Evolutionary conservation across 768 basidiomycete species (phyloP), one percentile per base, ranked within the genome.

Genomic region (Tephrocybe sp.): DNA sequence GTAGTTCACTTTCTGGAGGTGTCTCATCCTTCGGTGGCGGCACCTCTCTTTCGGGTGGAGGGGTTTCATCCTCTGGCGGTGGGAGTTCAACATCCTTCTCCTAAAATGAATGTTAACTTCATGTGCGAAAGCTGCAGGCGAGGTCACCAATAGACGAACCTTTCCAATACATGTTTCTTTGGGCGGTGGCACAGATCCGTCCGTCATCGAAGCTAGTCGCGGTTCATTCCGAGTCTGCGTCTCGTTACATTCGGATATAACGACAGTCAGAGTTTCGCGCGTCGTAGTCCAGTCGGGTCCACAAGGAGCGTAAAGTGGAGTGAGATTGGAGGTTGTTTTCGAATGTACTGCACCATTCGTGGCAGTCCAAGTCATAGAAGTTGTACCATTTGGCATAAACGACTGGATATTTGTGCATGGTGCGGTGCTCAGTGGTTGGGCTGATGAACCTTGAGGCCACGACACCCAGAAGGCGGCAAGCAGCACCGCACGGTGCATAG

Each of bases 181-280:
- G 4, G 46, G 47, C 14, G 44, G 14, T 1, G 12, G 38, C 9
- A n/a, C 35, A 17, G n/a, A n/a, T 5, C 45, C 49, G 20, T 43
- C 44, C 10, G 33, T 44, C 10, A 45, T 49, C 4, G 60, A 59
- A 23, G 59, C 59, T 30, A 64, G 39, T 2, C 57, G 59, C 14
- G 62, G 60, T 49, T 64, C 62, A 45, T 59, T 48, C 7, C 61
- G 51, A 13, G 58, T 60, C 41, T 62, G 59, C 12, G 59, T 62
- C 46, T 62, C 49, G 34, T 60, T 39, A 44, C 62, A 64, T 12
- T 60, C 59, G 5, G 55, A 30, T 4, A 54, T 23, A 17, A 59
- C 26, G n/a, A 58, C 61, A 5, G 62, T 64, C 2, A 60, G 42
- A 5, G 59, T 62, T 39, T 60, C 59, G 9, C 54, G 54, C 32